Conservation (phyloP, 2,329 filamentous ascomycete genomes). For the Pyrenochaeta sp. region DNA sequence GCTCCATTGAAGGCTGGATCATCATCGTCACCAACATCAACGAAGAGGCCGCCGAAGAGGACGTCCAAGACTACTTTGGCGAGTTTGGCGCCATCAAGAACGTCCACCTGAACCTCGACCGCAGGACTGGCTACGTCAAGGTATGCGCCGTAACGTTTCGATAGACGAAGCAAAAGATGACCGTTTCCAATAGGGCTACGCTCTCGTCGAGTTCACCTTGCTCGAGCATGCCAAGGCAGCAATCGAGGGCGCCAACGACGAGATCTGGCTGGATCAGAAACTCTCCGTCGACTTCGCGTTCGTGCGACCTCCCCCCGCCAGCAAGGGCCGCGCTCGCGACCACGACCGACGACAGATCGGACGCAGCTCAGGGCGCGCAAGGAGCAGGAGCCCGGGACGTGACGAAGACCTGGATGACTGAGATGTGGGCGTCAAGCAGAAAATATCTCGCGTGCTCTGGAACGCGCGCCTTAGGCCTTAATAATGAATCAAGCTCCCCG, state of each 20-base stretch:
- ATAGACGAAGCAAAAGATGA: not conserved
- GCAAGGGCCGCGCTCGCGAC: slow-evolving; percentile 55
- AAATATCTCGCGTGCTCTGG: not conserved
- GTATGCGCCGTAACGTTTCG: slow-evolving; percentile 52
- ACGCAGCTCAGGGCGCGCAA: slow-evolving; percentile 43
- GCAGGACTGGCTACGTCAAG: slow-evolving; percentile 87
- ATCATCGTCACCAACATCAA: slow-evolving; percentile 86
- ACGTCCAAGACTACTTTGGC: slow-evolving; percentile 80
- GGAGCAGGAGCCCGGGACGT: slow-evolving; percentile 55
- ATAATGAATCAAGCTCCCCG: slow-evolving; percentile 18
- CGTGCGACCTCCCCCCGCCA: slow-evolving; percentile 73
- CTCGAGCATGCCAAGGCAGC: slow-evolving; percentile 81
- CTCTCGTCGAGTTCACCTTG: slow-evolving; percentile 83
- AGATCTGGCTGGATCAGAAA: slow-evolving; percentile 82
- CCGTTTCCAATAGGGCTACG: slow-evolving; percentile 82
- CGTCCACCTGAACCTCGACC: slow-evolving; percentile 81
- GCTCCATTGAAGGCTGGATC: slow-evolving; percentile 90
- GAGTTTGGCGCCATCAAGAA: slow-evolving; percentile 90
- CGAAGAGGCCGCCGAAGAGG: slow-evolving; percentile 85
- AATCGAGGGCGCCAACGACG: slow-evolving; percentile 78
- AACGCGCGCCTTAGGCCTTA: not conserved
- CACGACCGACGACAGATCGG: slow-evolving; percentile 41
- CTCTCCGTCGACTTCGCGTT: slow-evolving; percentile 85
- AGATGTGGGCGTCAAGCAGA: not conserved
- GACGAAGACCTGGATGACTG: slow-evolving; percentile 45